Evolutionary conservation across 345 rosid genomes (phyloP), one percentile per base, ranked within the genome.

Genomic region (Diplotaxis tenuifolia): DNA sequence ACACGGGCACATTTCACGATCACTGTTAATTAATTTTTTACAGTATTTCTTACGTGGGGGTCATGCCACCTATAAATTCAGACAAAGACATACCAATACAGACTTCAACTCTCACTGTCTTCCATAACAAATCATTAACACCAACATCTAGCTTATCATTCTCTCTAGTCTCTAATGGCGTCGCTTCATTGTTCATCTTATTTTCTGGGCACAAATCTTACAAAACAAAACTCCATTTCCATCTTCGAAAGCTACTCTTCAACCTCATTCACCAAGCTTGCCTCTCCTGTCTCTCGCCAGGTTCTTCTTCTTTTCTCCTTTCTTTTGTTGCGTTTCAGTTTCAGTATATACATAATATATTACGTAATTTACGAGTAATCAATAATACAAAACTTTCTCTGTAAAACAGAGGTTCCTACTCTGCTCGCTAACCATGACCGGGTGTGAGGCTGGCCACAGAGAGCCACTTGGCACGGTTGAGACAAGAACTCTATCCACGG

Each of bases 341-440:
- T 40, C 1, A 6, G 28, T 20, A 27, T 27, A 27, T 27, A 27
- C 5, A 27, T 27, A 2, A 27, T 27, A 6, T 27, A 40, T 27
- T 27, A 27, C 29, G 29, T 31, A 31, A 31, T 31, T 1, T 5
- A 31, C 9, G 8, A 31, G 34, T 31, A 31, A 4, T 31, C 9
- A 4, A 31, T 31, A 31, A 27, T 0, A 29, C 0, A 6, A 36
- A 53, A 53, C 64, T 31, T 18, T 19, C 32, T 29, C 12, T 0
- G 1, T 71, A 65, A 32, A 52, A 11, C 83, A 85, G 85, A 81
- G 81, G 77, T 56, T 73, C 27, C 78, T 71, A 71, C 23, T 75
- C 2, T 71, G 83, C 77, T 76, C 82, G 2, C 8, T 86, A 36
- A 84, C 86, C 60, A 89, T 89, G 96, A 91, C 86, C 67, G 97